phyloP scores from a whole-genome alignment of 495 filamentous ascomycete genomes.

The Xylaria curta region DNA sequence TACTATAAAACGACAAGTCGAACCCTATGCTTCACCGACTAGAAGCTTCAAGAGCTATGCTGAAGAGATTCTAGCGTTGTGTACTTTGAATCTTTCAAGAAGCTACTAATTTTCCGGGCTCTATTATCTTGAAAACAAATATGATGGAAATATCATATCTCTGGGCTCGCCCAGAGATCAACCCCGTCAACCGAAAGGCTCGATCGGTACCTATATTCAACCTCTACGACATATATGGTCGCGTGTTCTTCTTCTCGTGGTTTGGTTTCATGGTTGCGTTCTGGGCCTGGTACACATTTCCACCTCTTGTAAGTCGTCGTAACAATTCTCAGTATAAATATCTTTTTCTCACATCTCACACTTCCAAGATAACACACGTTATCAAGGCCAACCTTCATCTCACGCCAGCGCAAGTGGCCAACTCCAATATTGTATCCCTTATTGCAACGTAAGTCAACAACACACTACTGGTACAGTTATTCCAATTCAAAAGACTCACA shows the following conservation, averaged over 20 bases:
- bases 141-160: slow-evolving; percentile 54
- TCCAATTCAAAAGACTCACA: slow-evolving; percentile 19
- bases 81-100: not conserved
- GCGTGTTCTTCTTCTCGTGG: slow-evolving; percentile 95
- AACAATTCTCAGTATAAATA: not conserved
- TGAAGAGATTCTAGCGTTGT: not conserved
- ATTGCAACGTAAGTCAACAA: slow-evolving; percentile 72
- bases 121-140: not conserved
- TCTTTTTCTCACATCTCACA: slow-evolving; percentile 21
- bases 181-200: slow-evolving; percentile 82
- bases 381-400: slow-evolving; percentile 81
- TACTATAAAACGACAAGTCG: slow-evolving; percentile 8
- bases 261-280: slow-evolving; percentile 96
- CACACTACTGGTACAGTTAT: not conserved
- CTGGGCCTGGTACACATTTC: slow-evolving; percentile 89
- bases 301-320: slow-evolving; percentile 69
- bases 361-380: slow-evolving; percentile 69
- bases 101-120: not conserved
- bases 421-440: slow-evolving; percentile 91
- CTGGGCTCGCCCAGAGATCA: slow-evolving; percentile 67
- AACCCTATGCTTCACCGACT: not conserved
- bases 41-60: not conserved
- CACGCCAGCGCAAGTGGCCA: slow-evolving; percentile 74
- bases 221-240: slow-evolving; percentile 76
- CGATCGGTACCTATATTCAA: slow-evolving; percentile 82